Conservation (phyloP, 345 rosid genomes). For the Psidium friedrichsthalianum region DNA sequence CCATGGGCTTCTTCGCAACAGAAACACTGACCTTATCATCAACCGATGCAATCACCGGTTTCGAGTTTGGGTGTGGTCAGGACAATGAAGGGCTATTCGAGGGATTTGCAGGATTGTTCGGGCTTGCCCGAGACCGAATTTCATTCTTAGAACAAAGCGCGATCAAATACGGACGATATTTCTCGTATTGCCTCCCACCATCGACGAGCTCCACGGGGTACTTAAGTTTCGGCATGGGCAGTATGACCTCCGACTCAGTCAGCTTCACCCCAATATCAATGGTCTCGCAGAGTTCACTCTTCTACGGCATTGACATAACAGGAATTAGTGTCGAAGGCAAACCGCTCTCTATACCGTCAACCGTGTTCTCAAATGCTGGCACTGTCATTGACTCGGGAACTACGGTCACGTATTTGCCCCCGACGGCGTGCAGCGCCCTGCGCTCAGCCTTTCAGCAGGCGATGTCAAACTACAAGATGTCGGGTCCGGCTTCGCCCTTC, state of each 20-base stretch:
- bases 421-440: background rate
- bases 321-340: constrained; percentile 3
- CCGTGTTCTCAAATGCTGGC: background rate
- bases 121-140: background rate
- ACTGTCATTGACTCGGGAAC: background rate
- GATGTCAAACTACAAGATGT: background rate
- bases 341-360: background rate
- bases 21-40: constrained; percentile 11
- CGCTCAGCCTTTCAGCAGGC: background rate
- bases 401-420: background rate
- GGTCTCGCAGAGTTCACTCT: background rate
- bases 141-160: constrained; percentile 9
- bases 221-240: constrained; percentile 4
- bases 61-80: constrained; percentile 15
- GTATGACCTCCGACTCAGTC: background rate
- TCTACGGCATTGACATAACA: background rate
- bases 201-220: background rate
- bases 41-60: background rate
- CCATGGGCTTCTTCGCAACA: background rate
- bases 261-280: background rate
- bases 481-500: background rate
- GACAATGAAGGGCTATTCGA: background rate
- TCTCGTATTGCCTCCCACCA: constrained; percentile 26
- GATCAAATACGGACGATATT: background rate
- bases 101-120: constrained; percentile 9